Conservation (phyloP, 2,329 filamentous ascomycete species). For the Cladophialophora immunda region DNA sequence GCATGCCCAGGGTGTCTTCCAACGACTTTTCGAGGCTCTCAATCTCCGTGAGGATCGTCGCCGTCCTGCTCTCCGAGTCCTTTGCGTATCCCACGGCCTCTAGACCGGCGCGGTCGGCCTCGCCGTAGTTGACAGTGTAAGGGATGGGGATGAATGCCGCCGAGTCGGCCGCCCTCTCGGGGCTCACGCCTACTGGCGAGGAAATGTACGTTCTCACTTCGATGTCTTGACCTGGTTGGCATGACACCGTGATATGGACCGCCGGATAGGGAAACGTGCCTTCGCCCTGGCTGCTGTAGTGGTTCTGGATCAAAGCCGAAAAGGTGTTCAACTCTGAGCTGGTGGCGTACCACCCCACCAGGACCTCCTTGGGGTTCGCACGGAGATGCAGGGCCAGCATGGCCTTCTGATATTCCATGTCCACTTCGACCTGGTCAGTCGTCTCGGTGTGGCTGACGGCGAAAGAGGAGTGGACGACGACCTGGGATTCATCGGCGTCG, state of each 20-base stretch:
- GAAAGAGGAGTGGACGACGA: constrained; percentile 95
- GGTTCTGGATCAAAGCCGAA: constrained; percentile 98
- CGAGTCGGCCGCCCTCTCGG: constrained; percentile 93
- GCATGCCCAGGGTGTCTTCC: constrained; percentile 85
- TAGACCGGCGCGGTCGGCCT: constrained; percentile 77
- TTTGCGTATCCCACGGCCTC: constrained; percentile 86
- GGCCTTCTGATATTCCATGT: constrained; percentile 99
- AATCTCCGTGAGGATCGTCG: constrained; percentile 83
- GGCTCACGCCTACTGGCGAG: constrained; percentile 90
- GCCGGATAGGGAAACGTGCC: constrained; percentile 98
- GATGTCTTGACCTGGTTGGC: constrained; percentile 85
- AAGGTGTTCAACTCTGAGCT: constrained; percentile 97
- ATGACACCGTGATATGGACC: constrained; percentile 93
- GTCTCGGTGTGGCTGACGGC: constrained; percentile 98
- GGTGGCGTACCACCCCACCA: constrained; percentile 98
- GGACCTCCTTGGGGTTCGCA: constrained; percentile 89
- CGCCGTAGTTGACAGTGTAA: constrained; percentile 89
- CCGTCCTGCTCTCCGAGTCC: constrained; percentile 76
- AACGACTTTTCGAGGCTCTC: constrained; percentile 86
- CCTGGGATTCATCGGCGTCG: constrained; percentile 90
- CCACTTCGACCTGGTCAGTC: constrained; percentile 97
- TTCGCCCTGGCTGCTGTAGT: constrained; percentile 96
- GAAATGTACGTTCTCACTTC: constrained; percentile 94
- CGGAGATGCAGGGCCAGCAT: constrained; percentile 96
- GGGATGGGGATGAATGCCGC: constrained; percentile 98